A percentile compares a stretch with the other conserved stretches of the same genome.
phyloP scores from a whole-genome alignment of 371 early-diverging fungal species.

The Syncephalis fuscata region DNA sequence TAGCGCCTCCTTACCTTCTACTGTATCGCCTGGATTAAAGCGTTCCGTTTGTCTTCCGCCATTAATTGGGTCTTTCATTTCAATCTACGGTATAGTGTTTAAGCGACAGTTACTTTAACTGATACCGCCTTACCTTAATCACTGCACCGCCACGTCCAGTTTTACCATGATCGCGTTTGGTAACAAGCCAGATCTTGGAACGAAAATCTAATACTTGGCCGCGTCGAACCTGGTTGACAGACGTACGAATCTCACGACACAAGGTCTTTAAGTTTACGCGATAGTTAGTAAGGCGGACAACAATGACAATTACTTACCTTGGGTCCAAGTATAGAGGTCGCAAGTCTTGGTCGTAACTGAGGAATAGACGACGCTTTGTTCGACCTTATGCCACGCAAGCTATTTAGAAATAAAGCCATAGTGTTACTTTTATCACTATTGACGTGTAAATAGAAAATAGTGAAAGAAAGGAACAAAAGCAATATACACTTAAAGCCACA shows the following conservation, averaged over 20 bases:
- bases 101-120: slow-evolving; percentile 2
- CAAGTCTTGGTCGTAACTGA: too few species aligned
- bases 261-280: too few species aligned
- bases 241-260: slow-evolving; percentile 1
- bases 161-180: slow-evolving; percentile 20
- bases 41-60: slow-evolving; percentile 30
- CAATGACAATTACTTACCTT: too few species aligned
- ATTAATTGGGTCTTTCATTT: slow-evolving; percentile 26
- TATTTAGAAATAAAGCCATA: too few species aligned
- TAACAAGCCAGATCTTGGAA: slow-evolving; percentile 23
- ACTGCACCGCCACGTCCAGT: slow-evolving; percentile 30
- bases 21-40: slow-evolving; percentile 25
- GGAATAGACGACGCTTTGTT: too few species aligned
- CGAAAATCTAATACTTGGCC: slow-evolving; percentile 26
- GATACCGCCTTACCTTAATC: slow-evolving; percentile 15
- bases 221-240: slow-evolving; percentile 21
- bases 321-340: too few species aligned
- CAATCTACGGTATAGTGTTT: slow-evolving; percentile 11
- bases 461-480: too few species aligned
- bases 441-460: too few species aligned
- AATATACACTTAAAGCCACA: too few species aligned
- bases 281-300: too few species aligned
- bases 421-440: too few species aligned
- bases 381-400: too few species aligned
- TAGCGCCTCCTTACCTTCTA: slow-evolving; percentile 25